Base-by-base conservation (phyloP, 805 yeast species). In the Kodamaea restingae region DNA sequence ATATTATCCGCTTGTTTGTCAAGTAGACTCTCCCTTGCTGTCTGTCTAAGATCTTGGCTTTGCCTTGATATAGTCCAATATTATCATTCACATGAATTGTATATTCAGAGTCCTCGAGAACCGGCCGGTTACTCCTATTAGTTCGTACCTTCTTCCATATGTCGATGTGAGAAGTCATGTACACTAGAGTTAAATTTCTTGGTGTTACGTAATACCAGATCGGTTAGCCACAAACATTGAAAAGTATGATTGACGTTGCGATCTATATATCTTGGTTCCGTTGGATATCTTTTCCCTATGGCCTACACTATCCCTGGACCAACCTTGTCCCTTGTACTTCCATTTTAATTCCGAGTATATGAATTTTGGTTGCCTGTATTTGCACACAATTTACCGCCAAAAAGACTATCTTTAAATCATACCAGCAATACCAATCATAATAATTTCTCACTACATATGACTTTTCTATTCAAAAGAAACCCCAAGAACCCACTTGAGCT, bases 401-500 rank as follows among this genome's bases (percentile, higher is more conserved):
- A 30, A 30, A 30, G 21, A 10, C 31, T 27, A 15, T 8, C 22
- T 20, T 8, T 6, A 20, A 20, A 20, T 20, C 22, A 20, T 20
- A 20, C 22, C 22, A 20, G 22, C 22, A 20, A 20, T 20, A 20
- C 22, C 22, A 20, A 20, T 20, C 22, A 20, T 20, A 6, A 20
- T 20, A 20, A 20, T 20, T 20, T 20, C 22, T 6, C 22, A 20
- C 9, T 30, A n/a, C n/a, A n/a, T n/a, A 88, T 90, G 96, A 84
- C 96, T 9, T 91, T 91, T 54, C 69, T 93, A 51, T 91, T 93
- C 73, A 85, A 88, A 48, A 75, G 96, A 54, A 86, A 81, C 55
- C 96, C 95, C 7, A 88, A 88, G 60, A 81, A 96, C 1, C 95
- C 96, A 2, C 76, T 76, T 14, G 98, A 91, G 54, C 74, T 88